Base-by-base conservation (phyloP, 805 yeast genomes). In the Starmerella davenportii region DNA sequence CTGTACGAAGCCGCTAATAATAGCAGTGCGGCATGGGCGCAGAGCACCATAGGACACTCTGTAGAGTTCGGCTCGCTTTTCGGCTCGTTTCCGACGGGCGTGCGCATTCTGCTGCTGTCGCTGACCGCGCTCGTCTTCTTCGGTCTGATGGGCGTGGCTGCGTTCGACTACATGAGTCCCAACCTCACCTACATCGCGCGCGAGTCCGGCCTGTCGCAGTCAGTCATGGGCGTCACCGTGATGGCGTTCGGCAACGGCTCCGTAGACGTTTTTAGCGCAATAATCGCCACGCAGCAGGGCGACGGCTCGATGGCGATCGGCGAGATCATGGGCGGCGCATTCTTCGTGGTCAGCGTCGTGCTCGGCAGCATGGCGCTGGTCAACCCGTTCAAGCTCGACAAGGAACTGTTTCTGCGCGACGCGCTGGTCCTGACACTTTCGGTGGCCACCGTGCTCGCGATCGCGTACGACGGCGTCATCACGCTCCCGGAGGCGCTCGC, bases 211-310 rank as follows among this genome's bases (percentile, higher is more conserved):
- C 57, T 87, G 37, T 71, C 85, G 15, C 90, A 81, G 43, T 72
- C 79, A 41, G 59, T 85, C 16, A 74, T 90, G 11, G 96, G 96
- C 0, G 66, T 87, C 46, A 85, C 95, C 0, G 60, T 87, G 18
- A 61, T 90, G 38, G 93, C 96, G 0, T 65, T 87, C 43, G 96
- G 95, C 0, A 87, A 87, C 57, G 93, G 94, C 3, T 68, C 92
- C 0, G 94, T 95, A 0, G 98, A 87, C 55, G 72, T 87, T 3
- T 68, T 84, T 28, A 70, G 87, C 35, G 82, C 94, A 0, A 80
- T 74, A 53, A 74, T 76, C 36, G 93, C 95, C 3, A 69, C 90
- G 72, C 65, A 67, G 11, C 59, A 72, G 1, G 75, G 71, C n/a
- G 70, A 80, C 1, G 72, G 77, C 0, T 69, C 81, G 0, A 61